Percentiles rank a stretch among this genome's conserved stretches.
phyloP scores from a whole-genome alignment of 2,329 filamentous ascomycete species.

The Fusarium vanettenii region DNA sequence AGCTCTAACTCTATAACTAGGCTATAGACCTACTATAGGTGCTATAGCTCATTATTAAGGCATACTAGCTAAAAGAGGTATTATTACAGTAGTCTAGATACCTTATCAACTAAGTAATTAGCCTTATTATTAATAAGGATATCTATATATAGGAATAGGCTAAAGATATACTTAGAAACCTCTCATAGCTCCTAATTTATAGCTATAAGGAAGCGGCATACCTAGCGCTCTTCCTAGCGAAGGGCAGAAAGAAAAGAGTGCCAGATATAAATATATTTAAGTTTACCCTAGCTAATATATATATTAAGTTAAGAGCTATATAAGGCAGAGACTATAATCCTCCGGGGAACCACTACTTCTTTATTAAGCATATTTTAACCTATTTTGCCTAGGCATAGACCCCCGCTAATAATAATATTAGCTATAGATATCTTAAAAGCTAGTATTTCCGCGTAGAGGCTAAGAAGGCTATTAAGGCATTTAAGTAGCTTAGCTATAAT shows the following conservation, averaged over 20 bases:
- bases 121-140: neutral
- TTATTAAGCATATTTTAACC: neutral
- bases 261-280: neutral
- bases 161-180: neutral
- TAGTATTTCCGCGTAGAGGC: neutral
- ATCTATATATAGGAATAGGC: neutral
- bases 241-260: neutral
- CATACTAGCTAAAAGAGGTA: slow-evolving; percentile 4
- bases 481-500: neutral
- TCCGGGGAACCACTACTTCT: neutral
- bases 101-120: slow-evolving; percentile 5
- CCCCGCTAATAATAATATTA: neutral
- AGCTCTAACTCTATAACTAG: slow-evolving; percentile 3
- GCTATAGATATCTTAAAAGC: neutral
- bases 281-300: neutral
- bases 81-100: neutral
- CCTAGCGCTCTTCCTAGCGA: neutral
- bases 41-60: slow-evolving; percentile 5
- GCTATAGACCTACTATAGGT: slow-evolving; percentile 3
- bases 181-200: neutral
- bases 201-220: slow-evolving; percentile 1
- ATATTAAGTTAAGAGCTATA: neutral
- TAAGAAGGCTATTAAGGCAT: neutral
- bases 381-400: neutral
- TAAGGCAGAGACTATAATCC: neutral